phyloP scores from a whole-genome alignment of 2,329 filamentous ascomycete genomes.

The Aspergillus pseudoterreus region DNA sequence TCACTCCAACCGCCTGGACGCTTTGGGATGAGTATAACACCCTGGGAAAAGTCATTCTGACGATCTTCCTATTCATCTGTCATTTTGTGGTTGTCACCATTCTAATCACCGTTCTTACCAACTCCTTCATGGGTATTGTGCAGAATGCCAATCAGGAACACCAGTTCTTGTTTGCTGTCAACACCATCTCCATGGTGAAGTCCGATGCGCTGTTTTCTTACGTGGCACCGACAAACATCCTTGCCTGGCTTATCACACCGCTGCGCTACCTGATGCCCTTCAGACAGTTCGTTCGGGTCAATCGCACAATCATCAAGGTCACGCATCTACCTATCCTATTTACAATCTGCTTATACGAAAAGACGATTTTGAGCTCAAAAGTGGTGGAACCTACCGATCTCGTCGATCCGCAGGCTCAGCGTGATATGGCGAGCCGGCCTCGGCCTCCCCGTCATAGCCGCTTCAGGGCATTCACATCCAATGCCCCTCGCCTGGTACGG shows the following conservation, averaged over 20 bases:
- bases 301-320: constrained; percentile 84
- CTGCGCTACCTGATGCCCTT: constrained; percentile 77
- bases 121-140: constrained; percentile 92
- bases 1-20: constrained; percentile 92
- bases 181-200: constrained; percentile 96
- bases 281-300: constrained; percentile 75
- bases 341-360: constrained; percentile 83
- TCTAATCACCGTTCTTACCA: constrained; percentile 90
- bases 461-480: constrained; percentile 69
- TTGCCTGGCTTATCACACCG: constrained; percentile 85
- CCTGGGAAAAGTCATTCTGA: constrained; percentile 71
- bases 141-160: constrained; percentile 93
- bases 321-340: constrained; percentile 88
- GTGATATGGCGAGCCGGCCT: constrained; percentile 51
- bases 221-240: constrained; percentile 83
- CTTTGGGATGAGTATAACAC: constrained; percentile 77
- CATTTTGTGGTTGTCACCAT: constrained; percentile 95
- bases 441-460: constrained; percentile 55
- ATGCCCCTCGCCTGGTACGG: constrained; percentile 57
- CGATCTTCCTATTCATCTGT: constrained; percentile 85
- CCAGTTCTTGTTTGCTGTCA: constrained; percentile 88
- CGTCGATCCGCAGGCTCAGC: constrained; percentile 64
- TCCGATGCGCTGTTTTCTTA: constrained; percentile 96
- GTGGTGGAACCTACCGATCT: constrained; percentile 82
- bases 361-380: constrained; percentile 67